Evolutionary conservation across 176 grass and related monocot genomes (phyloP).

Genomic region (Elymus sibiricus): DNA sequence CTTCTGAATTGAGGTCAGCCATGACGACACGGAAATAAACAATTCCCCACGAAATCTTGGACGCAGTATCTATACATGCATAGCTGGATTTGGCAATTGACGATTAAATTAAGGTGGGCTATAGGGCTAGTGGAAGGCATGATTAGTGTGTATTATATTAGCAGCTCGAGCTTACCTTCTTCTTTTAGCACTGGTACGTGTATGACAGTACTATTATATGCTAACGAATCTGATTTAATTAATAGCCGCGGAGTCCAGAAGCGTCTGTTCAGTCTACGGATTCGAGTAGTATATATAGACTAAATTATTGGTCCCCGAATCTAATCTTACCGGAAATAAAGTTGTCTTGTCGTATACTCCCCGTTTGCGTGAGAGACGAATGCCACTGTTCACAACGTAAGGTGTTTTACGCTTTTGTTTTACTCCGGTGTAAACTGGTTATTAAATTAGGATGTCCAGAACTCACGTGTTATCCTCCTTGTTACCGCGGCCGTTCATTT

Average conservation of each 20-base stretch:
- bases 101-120: background rate
- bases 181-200: background rate
- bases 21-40: slow-evolving; percentile 29
- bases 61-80: background rate
- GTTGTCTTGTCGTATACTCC: background rate
- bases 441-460: too few species aligned
- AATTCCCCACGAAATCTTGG: background rate
- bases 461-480: too few species aligned
- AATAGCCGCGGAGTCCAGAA: background rate
- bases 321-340: slow-evolving; percentile 13
- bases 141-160: slow-evolving; percentile 12
- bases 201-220: background rate
- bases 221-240: background rate
- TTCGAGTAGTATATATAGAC: background rate
- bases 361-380: background rate
- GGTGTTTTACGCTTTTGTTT: too few species aligned
- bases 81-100: slow-evolving; percentile 5
- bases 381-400: background rate
- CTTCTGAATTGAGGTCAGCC: slow-evolving; percentile 41
- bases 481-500: too few species aligned
- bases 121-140: slow-evolving; percentile 8
- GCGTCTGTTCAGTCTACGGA: background rate
- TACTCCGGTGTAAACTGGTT: too few species aligned
- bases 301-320: background rate
- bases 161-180: background rate